Evolutionary conservation across 441 rosid genomes (phyloP).

Genomic region (Croton laevigatus): DNA sequence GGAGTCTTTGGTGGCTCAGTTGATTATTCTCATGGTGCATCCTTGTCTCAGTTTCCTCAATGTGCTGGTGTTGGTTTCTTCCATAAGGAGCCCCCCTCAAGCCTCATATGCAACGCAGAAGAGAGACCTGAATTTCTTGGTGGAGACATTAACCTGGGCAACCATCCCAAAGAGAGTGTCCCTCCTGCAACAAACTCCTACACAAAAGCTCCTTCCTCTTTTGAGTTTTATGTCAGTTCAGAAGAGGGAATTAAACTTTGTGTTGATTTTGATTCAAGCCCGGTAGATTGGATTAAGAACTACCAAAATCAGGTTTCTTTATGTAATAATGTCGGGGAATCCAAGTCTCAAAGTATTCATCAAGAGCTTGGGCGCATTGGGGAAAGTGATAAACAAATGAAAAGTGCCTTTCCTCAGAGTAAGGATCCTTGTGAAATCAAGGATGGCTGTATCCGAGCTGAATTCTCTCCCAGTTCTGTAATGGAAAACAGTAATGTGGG

Average conservation of each 20-base stretch:
- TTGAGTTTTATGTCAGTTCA: conserved; percentile 65
- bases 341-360: conserved; percentile 41
- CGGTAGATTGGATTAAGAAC: conserved; percentile 64
- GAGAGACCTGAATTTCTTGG: conserved; percentile 24
- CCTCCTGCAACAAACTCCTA: conserved; percentile 21
- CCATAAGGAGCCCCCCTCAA: conserved; percentile 30
- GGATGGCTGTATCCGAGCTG: conserved; percentile 32
- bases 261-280: conserved; percentile 69
- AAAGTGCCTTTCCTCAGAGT: conserved; percentile 29
- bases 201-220: conserved; percentile 39
- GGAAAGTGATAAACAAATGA: conserved; percentile 43
- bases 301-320: conserved; percentile 52
- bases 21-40: conserved; percentile 25
- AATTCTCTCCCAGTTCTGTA: conserved; percentile 28
- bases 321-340: conserved; percentile 35
- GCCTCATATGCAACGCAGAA: conserved; percentile 27
- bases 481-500: conserved; percentile 30
- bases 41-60: conserved; percentile 32
- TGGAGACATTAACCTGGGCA: conserved; percentile 29
- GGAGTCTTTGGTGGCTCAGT: conserved; percentile 26
- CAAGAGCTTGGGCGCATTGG: conserved; percentile 39
- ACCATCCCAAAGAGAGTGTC: conserved; percentile 28
- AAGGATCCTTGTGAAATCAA: conserved; percentile 31
- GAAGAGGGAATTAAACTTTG: conserved; percentile 77
- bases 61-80: conserved; percentile 27